Percentiles rank a stretch among this genome's conserved stretches.
phyloP scores from a whole-genome alignment of 2,329 filamentous ascomycete genomes.

The Fusarium veterinarium region DNA sequence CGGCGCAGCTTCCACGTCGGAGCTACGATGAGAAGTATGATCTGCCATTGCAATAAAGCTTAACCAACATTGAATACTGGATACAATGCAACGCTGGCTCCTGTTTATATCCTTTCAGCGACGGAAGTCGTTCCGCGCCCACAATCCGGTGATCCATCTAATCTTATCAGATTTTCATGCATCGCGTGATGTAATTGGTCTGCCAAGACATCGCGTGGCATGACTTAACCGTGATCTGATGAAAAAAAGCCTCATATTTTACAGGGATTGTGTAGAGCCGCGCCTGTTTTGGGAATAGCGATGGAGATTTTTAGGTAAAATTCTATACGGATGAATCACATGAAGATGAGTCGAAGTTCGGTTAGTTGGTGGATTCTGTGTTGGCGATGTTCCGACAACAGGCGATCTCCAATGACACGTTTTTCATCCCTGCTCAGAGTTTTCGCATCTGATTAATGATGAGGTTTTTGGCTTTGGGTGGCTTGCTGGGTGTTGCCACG shows the following conservation, averaged over 20 bases:
- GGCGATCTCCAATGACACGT: not conserved
- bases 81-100: not conserved
- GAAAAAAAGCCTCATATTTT: constrained; percentile 2
- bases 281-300: not conserved
- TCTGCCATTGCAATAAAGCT: constrained; percentile 6
- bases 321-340: not conserved
- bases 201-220: not conserved
- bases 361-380: too few species aligned
- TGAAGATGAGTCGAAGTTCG: not conserved
- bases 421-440: not conserved
- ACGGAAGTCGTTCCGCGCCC: constrained; percentile 29
- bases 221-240: not conserved
- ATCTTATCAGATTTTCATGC: constrained; percentile 37
- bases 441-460: not conserved
- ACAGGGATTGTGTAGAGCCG: not conserved
- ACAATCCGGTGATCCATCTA: constrained; percentile 38
- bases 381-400: not conserved
- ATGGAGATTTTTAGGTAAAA: not conserved
- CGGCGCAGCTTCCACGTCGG: constrained; percentile 24
- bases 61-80: not conserved
- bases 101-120: not conserved
- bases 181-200: constrained; percentile 1
- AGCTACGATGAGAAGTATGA: constrained; percentile 18
- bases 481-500: not conserved
- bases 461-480: not conserved